These are phyloP conservation scores for Magnolia changhungtana DNA, from an alignment of 164 flowering plant species.

Conservation along the genomic window DNA sequence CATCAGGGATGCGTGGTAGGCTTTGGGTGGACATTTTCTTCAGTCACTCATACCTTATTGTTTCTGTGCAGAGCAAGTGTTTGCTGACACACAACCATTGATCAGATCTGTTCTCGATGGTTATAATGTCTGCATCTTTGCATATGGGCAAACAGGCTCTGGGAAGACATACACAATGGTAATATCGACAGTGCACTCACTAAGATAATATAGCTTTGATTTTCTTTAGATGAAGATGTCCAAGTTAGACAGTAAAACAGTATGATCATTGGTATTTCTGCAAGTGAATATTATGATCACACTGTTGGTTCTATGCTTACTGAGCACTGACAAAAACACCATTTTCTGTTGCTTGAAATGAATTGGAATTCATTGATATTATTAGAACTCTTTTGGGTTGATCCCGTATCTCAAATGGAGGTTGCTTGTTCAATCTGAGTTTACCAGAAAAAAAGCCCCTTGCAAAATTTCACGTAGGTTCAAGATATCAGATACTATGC, in stretches of 20 bases:
- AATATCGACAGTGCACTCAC: conserved; percentile 5
- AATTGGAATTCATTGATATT: neutral
- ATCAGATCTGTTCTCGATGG: conserved; percentile 88
- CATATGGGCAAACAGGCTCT: conserved; percentile 97
- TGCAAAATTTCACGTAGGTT: neutral
- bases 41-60: neutral
- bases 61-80: conserved; percentile 65
- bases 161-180: conserved; percentile 98
- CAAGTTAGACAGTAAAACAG: neutral
- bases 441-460: neutral
- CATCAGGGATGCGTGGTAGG: neutral
- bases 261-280: neutral
- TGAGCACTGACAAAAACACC: too few species aligned
- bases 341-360: neutral
- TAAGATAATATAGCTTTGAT: too few species aligned
- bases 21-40: neutral
- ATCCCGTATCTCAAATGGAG: neutral
- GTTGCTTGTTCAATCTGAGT: neutral
- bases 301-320: neutral
- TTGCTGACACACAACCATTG: conserved; percentile 73
- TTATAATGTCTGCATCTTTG: conserved; percentile 88
- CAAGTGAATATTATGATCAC: neutral
- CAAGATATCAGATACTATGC: neutral
- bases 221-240: too few species aligned
- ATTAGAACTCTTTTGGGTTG: neutral